These are phyloP conservation scores for Chlorella vulgaris DNA, from an alignment of 139 green algal species.

Conservation along the genomic window DNA sequence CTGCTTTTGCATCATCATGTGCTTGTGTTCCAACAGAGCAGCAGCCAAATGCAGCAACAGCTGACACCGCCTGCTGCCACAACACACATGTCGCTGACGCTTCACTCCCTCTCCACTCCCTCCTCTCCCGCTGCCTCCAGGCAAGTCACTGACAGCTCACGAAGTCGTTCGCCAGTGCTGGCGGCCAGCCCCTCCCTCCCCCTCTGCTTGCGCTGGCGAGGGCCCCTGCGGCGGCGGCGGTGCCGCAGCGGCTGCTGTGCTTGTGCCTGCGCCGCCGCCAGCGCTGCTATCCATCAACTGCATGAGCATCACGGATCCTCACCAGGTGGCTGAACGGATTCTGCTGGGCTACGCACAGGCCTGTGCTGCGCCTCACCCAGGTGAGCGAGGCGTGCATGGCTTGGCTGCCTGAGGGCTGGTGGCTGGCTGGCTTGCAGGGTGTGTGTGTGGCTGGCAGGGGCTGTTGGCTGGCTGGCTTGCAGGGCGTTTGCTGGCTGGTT, in stretches of 20 bases:
- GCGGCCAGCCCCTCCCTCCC: not conserved
- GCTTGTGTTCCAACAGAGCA: no score
- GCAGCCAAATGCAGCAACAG: no score
- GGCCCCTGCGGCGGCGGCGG: not conserved
- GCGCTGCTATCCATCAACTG: conserved; percentile 65
- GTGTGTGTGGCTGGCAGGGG: not conserved
- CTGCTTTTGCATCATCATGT: no score
- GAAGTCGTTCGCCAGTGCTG: conserved; percentile 38
- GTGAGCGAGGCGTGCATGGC: not conserved
- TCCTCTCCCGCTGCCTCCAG: conserved; percentile 6
- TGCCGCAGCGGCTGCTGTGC: not conserved
- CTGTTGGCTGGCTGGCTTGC: not conserved
- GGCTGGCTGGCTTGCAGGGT: not conserved
- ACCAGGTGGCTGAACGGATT: conserved; percentile 31
- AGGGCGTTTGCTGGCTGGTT: not conserved
- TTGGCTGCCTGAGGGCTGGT: not conserved
- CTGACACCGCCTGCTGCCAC: no score
- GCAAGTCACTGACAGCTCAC: conserved; percentile 57
- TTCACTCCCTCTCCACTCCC: not conserved
- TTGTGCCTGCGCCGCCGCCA: conserved; percentile 28
- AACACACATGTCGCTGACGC: not conserved
- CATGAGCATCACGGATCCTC: conserved; percentile 51
- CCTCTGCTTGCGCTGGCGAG: no score
- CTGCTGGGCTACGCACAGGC: conserved; percentile 17
- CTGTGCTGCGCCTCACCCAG: conserved; percentile 15